These are phyloP conservation scores for Leccinum ochraceum DNA, from an alignment of 768 basidiomycete genomes.

Conservation along the genomic window DNA sequence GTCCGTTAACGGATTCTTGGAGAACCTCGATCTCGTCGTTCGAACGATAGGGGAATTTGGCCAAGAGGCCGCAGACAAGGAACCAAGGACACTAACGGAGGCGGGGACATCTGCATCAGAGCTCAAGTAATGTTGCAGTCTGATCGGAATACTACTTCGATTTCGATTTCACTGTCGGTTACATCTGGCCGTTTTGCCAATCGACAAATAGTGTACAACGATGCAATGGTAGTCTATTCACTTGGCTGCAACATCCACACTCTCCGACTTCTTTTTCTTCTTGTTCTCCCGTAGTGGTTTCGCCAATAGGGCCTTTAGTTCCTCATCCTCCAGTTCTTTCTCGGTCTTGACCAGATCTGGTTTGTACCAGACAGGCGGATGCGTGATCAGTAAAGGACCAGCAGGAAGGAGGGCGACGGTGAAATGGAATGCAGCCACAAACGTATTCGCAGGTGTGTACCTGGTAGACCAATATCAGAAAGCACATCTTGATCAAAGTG, in stretches of 20 bases:
- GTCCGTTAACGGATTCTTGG: conserved; percentile 82
- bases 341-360: conserved; percentile 87
- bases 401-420: conserved; percentile 91
- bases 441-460: conserved; percentile 79
- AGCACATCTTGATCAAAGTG: not conserved
- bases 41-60: conserved; percentile 83
- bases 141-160: not conserved
- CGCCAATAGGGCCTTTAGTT: conserved; percentile 74
- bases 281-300: conserved; percentile 84
- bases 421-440: conserved; percentile 96
- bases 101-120: conserved; percentile 6
- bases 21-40: conserved; percentile 84
- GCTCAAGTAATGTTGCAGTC: conserved; percentile 1
- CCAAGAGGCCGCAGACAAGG: conserved; percentile 51
- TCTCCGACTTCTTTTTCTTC: conserved; percentile 85
- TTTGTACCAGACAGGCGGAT: conserved; percentile 91
- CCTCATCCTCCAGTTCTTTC: conserved; percentile 87
- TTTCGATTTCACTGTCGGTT: conserved; percentile 13
- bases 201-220: conserved; percentile 18
- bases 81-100: not conserved
- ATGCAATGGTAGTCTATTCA: conserved; percentile 21
- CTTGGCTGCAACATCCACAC: conserved; percentile 38
- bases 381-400: conserved; percentile 85
- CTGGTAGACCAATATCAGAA: conserved; percentile 36
- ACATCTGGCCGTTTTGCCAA: conserved; percentile 12